Base-by-base conservation (phyloP, 805 yeast species). In the Schwanniomyces pseudopolymorphus region DNA sequence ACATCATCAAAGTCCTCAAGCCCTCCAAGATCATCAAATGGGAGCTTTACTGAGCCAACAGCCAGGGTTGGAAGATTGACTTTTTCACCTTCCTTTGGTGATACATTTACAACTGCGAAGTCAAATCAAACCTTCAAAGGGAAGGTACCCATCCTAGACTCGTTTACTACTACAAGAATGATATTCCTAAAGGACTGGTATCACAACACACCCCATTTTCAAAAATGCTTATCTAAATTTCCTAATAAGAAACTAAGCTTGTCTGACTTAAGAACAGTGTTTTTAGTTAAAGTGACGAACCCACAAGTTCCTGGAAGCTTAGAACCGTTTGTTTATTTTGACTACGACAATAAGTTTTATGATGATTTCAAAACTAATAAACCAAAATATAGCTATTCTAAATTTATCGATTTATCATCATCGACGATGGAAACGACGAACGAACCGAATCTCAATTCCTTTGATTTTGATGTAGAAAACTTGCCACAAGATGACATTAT, bases 131-230 rank as follows among this genome's bases (percentile, higher is more conserved):
- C 27, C 22, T 6, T 25, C 25, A 22, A 24, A 24, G 40, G 25
- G 5, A 22, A 21, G 24, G 31, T 19, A 3, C 24, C 40, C 5
- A 19, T 24, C 8, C 13, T 58, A 19, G 64, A 61, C 17, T 48
- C 60, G 14, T 53, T 55, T 16, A 44, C 66, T 33, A 53, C 63
- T 4, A 49, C 58, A 3, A 50, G 69, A 24, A 45, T 67, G 3
- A 39, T 68, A 2, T 66, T 72, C 44, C 69, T 61, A 52, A 58
- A 57, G 28, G 75, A 71, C 50, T 70, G 74, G 74, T 62, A 56
- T 40, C 55, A 55, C 40, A 59, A 58, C 33, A 31, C 57, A 2
- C 52, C 52, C 44, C 54, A 56, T 39, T 51, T 50, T 33, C 38
- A 42, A 47, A 47, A 33, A 33, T 31, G 44, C 39, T 8, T 37